phyloP scores from a whole-genome alignment of 192 early-diverging fungal genomes.

The Chytriomyces hyalinus region DNA sequence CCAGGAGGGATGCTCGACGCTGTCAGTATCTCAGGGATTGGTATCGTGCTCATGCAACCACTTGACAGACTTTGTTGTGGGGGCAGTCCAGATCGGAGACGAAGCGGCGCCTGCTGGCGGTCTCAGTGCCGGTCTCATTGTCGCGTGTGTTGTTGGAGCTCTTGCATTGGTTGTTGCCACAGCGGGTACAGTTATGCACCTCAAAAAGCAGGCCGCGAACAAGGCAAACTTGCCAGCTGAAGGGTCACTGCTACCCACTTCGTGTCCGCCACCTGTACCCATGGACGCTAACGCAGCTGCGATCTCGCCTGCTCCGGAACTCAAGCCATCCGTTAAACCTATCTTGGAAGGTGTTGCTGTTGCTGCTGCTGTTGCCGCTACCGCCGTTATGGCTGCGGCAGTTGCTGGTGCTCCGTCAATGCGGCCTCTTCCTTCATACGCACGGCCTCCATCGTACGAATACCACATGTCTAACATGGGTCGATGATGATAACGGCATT shows the following conservation, averaged over 20 bases:
- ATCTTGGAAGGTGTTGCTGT: background rate
- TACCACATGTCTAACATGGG: constrained; percentile 30
- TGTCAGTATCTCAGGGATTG: background rate
- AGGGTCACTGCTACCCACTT: constrained; percentile 16
- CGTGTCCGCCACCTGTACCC: constrained; percentile 1
- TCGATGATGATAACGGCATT: background rate
- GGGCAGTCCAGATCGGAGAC: background rate
- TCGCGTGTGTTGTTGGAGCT: constrained; percentile 33
- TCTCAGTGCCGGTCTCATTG: constrained; percentile 24
- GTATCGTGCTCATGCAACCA: constrained; percentile 32
- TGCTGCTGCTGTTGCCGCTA: background rate
- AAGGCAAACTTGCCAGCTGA: background rate
- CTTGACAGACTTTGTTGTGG: constrained; percentile 13
- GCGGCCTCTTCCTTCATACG: constrained; percentile 21
- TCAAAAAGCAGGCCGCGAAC: constrained; percentile 6
- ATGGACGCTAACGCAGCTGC: background rate
- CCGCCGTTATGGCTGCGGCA: background rate
- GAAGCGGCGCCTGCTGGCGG: background rate
- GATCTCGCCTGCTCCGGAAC: background rate
- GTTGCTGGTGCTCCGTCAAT: background rate
- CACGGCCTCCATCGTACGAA: constrained; percentile 35
- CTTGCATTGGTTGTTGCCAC: constrained; percentile 27
- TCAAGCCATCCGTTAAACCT: background rate
- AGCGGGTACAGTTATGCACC: constrained; percentile 19
- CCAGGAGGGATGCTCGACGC: constrained; percentile 5